These are phyloP conservation scores for Fraxinus sp. DNA, from an alignment of 305 asterid genomes.

Conservation along the genomic window DNA sequence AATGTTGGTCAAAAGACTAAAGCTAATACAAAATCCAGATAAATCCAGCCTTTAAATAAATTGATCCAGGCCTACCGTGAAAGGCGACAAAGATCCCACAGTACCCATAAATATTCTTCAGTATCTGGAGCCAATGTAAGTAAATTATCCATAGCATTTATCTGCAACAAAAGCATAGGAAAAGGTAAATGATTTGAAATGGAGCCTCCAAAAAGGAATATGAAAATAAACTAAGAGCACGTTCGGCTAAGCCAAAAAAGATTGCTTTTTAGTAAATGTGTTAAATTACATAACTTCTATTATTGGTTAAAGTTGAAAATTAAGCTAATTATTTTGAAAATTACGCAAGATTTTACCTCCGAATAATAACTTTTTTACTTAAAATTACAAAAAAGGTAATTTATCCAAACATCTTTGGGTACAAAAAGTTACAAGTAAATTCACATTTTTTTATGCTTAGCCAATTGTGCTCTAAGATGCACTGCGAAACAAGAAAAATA, in stretches of 20 bases:
- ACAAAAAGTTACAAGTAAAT: neutral
- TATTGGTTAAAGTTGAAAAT: neutral
- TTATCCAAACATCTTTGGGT: neutral
- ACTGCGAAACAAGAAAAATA: neutral
- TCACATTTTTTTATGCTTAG: neutral
- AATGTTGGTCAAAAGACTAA: conserved; percentile 23
- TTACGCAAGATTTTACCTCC: neutral
- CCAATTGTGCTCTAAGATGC: neutral
- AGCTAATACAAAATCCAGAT: conserved; percentile 10
- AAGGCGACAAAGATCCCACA: conserved; percentile 94
- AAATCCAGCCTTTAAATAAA: conserved; percentile 27
- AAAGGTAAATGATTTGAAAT: conserved; percentile 25
- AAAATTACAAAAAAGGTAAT: neutral
- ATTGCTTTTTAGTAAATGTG: neutral
- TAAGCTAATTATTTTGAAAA: neutral
- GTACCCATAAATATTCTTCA: conserved; percentile 88
- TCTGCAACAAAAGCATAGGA: conserved; percentile 42
- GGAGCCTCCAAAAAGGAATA: neutral
- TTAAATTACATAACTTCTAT: neutral
- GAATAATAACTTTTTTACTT: neutral
- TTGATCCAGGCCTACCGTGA: conserved; percentile 56
- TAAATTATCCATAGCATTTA: conserved; percentile 67
- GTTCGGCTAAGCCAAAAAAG: neutral
- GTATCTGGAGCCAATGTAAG: conserved; percentile 59
- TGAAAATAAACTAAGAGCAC: neutral